These are phyloP conservation scores for Phellinidium pouzarii DNA, from an alignment of 1,284 basidiomycete species.

Conservation along the genomic window DNA sequence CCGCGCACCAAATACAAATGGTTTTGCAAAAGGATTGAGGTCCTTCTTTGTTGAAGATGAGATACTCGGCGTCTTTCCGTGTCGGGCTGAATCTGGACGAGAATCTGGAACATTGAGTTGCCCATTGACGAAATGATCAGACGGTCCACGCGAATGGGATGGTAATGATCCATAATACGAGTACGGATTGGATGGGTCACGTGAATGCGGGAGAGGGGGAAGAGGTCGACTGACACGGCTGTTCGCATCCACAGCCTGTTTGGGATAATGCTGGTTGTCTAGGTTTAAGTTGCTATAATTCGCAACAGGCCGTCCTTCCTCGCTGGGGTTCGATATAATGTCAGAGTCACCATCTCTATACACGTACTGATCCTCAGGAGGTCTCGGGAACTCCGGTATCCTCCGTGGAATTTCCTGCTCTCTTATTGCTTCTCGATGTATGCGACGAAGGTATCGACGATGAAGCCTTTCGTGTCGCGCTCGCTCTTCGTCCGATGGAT, in stretches of 20 bases:
- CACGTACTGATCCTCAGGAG: slow-evolving; percentile 45
- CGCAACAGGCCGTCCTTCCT: slow-evolving; percentile 42
- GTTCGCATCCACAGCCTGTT: slow-evolving; percentile 22
- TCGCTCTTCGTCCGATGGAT: slow-evolving; percentile 78
- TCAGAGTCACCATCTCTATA: slow-evolving; percentile 46
- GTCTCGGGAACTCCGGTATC: slow-evolving; percentile 71
- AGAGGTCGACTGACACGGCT: slow-evolving; percentile 36
- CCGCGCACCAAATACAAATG: slow-evolving; percentile 62
- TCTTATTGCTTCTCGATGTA: slow-evolving; percentile 30
- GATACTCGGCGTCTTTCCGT: slow-evolving; percentile 22
- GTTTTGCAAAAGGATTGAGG: slow-evolving; percentile 73
- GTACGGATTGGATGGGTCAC: slow-evolving; percentile 52
- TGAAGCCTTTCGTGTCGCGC: slow-evolving; percentile 60
- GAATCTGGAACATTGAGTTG: slow-evolving; percentile 13
- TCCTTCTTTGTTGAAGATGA: slow-evolving; percentile 29
- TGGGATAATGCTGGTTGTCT: slow-evolving; percentile 18
- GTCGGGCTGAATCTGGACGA: slow-evolving; percentile 21
- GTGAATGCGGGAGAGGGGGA: slow-evolving; percentile 59
- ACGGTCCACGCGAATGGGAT: slow-evolving; percentile 55
- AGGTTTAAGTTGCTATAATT: slow-evolving; percentile 4
- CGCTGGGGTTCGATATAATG: slow-evolving; percentile 76
- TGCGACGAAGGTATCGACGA: slow-evolving; percentile 48
- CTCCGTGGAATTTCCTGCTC: slow-evolving; percentile 49
- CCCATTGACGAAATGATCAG: slow-evolving; percentile 29
- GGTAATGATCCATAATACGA: slow-evolving; percentile 54